Evolutionary conservation across 2,329 filamentous ascomycete genomes (phyloP), one percentile per base, ranked within the genome.

Genomic region (Gnomoniopsis sp.): DNA sequence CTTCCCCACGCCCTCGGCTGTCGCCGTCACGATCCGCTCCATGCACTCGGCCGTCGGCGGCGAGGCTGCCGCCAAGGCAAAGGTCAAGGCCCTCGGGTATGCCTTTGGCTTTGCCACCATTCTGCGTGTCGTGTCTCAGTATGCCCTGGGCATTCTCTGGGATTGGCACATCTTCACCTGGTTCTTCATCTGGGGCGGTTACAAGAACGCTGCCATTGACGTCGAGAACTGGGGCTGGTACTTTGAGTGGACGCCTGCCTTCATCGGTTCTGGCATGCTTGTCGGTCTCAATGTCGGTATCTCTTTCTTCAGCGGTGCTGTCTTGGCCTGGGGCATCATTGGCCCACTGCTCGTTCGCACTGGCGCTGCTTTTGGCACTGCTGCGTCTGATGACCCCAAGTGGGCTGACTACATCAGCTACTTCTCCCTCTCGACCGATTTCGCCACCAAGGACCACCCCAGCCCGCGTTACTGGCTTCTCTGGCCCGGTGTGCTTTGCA

Each of bases 201-300:
- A 57, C 23, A 49, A 50, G 33, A 44, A 76, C 63, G 71, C 70
- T 48, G 81, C 81, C 4, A 71, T 85, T 59, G 73, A 76, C 55
- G 75, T 81, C 15, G 82, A 85, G 71, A 82, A 77, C 62, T 86
- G 81, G 82, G 80, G 80, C 51, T 85, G 82, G 82, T 73, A 76
- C 64, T 72, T 83, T 54, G 81, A 85, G 65, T 82, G 75, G 72
- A 85, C 82, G 1, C 81, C 82, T 0, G 82, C 82, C 47, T 85
- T 85, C 69, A 82, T 85, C 57, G 82, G 82, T 19, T 78, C 77
- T 46, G 82, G 81, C 47, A 82, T 85, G 71, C 76, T 85, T 46
- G 81, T 84, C 63, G 82, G 82, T 58, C 72, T 85, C 62, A 85
- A 86, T 69, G 77, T 81, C 34, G 79, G 82, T 44, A 72, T 84